Conservation (phyloP, 345 rosid genomes). For the Pugionium dolabratum region DNA sequence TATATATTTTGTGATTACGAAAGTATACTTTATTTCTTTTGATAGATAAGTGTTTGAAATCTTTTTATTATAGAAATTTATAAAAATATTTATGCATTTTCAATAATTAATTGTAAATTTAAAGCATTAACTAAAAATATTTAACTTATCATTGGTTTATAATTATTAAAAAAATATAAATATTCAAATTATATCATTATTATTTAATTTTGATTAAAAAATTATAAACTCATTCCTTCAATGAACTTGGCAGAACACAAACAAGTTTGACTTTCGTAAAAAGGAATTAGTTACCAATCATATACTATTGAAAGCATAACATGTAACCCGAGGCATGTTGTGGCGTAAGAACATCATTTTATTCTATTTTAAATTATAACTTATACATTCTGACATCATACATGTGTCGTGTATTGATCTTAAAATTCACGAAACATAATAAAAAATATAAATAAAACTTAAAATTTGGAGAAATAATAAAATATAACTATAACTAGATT, state of each 20-base stretch:
- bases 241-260: neutral
- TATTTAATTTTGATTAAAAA: neutral
- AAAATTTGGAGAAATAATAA: constrained; percentile 4
- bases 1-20: neutral
- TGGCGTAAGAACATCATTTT: constrained; percentile 38
- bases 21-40: too few species aligned
- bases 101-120: too few species aligned
- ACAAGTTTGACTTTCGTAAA: constrained; percentile 33
- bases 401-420: constrained; percentile 33
- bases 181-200: too few species aligned
- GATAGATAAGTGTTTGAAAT: too few species aligned
- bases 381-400: constrained; percentile 5
- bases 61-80: too few species aligned
- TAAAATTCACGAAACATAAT: constrained; percentile 18
- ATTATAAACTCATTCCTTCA: neutral
- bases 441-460: constrained; percentile 11
- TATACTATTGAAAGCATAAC: constrained; percentile 34
- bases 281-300: constrained; percentile 36
- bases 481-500: too few species aligned
- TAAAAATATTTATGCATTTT: too few species aligned
- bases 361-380: constrained; percentile 13
- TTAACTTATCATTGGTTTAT: too few species aligned
- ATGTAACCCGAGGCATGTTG: constrained; percentile 40
- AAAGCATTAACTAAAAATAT: too few species aligned
- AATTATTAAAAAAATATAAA: too few species aligned